Conservation (phyloP, 2,329 filamentous ascomycete species). For the Aspergillus floridensis region DNA sequence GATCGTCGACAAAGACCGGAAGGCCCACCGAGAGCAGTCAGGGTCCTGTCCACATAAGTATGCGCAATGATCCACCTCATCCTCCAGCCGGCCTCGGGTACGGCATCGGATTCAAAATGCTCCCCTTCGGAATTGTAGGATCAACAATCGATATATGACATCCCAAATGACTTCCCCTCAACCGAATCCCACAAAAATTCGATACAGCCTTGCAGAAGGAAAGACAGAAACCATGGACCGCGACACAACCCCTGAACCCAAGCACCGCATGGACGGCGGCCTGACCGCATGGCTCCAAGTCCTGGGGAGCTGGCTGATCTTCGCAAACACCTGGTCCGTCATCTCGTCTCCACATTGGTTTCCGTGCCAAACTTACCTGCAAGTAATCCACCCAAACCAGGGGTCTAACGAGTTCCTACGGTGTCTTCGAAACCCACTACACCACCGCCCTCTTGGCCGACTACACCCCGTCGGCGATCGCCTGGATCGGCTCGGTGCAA, state of each 20-base stretch:
- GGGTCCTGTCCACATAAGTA: neutral
- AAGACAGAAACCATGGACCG: neutral
- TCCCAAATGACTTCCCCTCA: neutral
- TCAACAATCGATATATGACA: neutral
- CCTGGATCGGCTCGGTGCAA: conserved; percentile 53
- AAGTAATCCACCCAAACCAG: neutral
- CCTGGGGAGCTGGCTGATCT: conserved; percentile 11
- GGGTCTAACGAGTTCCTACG: neutral
- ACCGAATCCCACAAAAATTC: neutral
- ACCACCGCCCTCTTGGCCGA: conserved; percentile 27
- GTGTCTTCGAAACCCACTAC: conserved; percentile 2
- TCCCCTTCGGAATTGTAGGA: neutral
- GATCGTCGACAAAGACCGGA: too few relatives aligned
- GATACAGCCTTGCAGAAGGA: neutral
- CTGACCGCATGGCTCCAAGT: conserved; percentile 19
- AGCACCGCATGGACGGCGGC: conserved; percentile 9
- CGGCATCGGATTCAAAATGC: neutral
- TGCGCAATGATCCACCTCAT: neutral
- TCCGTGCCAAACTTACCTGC: neutral
- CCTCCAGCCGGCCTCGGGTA: neutral
- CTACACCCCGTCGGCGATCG: conserved; percentile 37
- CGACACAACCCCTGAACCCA: neutral
- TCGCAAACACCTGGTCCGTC: conserved; percentile 17
- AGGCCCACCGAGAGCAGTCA: too few relatives aligned
- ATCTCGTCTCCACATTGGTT: conserved; percentile 34